Evolutionary conservation across 768 basidiomycete species (phyloP).

Genomic region (Trametes elegans): DNA sequence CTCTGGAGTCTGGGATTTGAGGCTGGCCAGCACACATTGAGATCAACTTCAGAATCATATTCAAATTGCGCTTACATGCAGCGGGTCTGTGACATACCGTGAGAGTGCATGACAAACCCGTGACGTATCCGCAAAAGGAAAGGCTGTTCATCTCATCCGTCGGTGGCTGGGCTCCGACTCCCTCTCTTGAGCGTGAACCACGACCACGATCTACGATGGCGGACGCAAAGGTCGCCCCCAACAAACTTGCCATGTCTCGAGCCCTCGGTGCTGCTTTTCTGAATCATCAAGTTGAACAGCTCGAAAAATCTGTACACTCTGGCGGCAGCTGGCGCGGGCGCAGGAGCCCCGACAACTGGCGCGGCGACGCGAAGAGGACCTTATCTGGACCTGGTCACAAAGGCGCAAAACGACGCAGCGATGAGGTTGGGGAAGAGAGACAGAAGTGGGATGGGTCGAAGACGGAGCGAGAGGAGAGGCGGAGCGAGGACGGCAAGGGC

Average conservation of each 20-base stretch:
- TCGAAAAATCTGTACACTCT: slow-evolving; percentile 70
- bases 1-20: background rate
- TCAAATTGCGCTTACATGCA: too few species aligned
- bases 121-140: slow-evolving; percentile 1
- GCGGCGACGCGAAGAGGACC: slow-evolving; percentile 53
- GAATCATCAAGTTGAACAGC: slow-evolving; percentile 84
- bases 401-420: slow-evolving; percentile 14
- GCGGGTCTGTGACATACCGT: too few species aligned
- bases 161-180: slow-evolving; percentile 6
- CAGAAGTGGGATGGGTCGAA: slow-evolving; percentile 13
- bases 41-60: too few species aligned
- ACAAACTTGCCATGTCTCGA: slow-evolving; percentile 79
- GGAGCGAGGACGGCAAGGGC: slow-evolving; percentile 26
- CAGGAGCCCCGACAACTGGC: slow-evolving; percentile 18
- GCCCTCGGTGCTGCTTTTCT: slow-evolving; percentile 87
- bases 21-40: too few species aligned
- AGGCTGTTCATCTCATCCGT: slow-evolving; percentile 4
- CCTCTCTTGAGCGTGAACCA: slow-evolving; percentile 3
- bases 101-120: background rate
- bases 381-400: slow-evolving; percentile 1
- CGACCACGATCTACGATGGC: slow-evolving; percentile 16
- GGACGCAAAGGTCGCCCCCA: slow-evolving; percentile 28
- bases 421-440: slow-evolving; percentile 12
- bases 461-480: slow-evolving; percentile 19
- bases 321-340: slow-evolving; percentile 64